Percentiles rank a stretch among this genome's conserved stretches.
phyloP scores from a whole-genome alignment of 2,329 filamentous ascomycete genomes.

The Trichoderma lentiforme region DNA sequence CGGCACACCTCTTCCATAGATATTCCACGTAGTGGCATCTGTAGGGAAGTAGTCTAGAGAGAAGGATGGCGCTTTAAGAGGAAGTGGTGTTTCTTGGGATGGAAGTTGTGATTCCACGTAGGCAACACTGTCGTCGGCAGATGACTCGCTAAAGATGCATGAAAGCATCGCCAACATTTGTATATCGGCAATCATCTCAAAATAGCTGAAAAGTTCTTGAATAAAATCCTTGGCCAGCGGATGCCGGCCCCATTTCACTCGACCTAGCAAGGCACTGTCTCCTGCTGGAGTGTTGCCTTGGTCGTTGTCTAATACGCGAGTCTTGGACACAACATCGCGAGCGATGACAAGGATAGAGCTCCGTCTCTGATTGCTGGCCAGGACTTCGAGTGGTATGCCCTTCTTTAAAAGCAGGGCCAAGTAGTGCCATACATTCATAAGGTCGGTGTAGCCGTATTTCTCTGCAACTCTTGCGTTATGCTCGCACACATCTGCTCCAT shows the following conservation, averaged over 20 bases:
- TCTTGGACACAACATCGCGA: slow-evolving; percentile 51
- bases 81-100: slow-evolving; percentile 59
- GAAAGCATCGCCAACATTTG: slow-evolving; percentile 72
- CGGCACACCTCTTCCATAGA: slow-evolving; percentile 49
- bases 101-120: slow-evolving; percentile 56
- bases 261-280: slow-evolving; percentile 45
- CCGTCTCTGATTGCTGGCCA: slow-evolving; percentile 51
- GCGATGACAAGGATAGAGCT: slow-evolving; percentile 68
- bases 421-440: slow-evolving; percentile 82
- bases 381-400: slow-evolving; percentile 67
- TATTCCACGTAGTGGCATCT: slow-evolving; percentile 52
- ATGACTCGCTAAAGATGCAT: slow-evolving; percentile 64
- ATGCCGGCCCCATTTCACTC: slow-evolving; percentile 66
- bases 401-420: slow-evolving; percentile 73
- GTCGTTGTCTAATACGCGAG: slow-evolving; percentile 21
- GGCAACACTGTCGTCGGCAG: slow-evolving; percentile 52
- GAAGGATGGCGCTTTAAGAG: slow-evolving; percentile 64
- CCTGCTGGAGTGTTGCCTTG: not conserved
- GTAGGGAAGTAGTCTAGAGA: slow-evolving; percentile 65
- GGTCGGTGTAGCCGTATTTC: slow-evolving; percentile 64
- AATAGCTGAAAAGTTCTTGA: slow-evolving; percentile 60
- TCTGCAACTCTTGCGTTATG: slow-evolving; percentile 79
- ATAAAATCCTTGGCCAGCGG: slow-evolving; percentile 62
- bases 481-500: slow-evolving; percentile 74
- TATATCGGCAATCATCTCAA: slow-evolving; percentile 59